A percentile compares a stretch with the other conserved stretches of the same genome.
Conservation (phyloP, 495 filamentous ascomycete species). For the Amorphotheca resinae region DNA sequence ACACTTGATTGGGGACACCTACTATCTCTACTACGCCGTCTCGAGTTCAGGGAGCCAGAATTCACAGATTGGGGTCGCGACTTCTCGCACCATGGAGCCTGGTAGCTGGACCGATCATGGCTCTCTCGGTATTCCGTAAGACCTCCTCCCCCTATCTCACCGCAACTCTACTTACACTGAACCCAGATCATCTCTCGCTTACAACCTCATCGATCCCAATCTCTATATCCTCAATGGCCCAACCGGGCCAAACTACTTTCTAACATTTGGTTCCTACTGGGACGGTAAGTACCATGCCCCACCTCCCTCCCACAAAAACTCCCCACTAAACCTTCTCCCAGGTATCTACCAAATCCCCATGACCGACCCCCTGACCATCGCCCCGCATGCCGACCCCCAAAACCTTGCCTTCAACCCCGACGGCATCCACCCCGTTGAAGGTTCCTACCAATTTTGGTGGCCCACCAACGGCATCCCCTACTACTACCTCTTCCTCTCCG, state of each 20-base stretch:
- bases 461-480: slow-evolving; percentile 25
- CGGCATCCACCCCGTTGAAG: slow-evolving; percentile 46
- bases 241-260: slow-evolving; percentile 30
- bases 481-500: slow-evolving; percentile 57
- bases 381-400: slow-evolving; percentile 22
- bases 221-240: slow-evolving; percentile 30
- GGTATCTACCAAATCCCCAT: slow-evolving; percentile 47
- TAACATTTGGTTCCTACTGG: slow-evolving; percentile 65
- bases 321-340: too few species aligned
- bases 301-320: too few species aligned
- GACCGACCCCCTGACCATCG: slow-evolving; percentile 28
- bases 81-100: slow-evolving; percentile 43
- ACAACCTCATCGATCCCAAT: slow-evolving; percentile 64
- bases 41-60: slow-evolving; percentile 49
- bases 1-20: slow-evolving; percentile 37
- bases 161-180: slow-evolving; percentile 22
- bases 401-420: slow-evolving; percentile 45
- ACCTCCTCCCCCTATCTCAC: background rate
- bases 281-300: too few species aligned
- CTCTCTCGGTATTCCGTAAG: slow-evolving; percentile 1
- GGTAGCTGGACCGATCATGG: slow-evolving; percentile 50
- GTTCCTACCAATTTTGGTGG: slow-evolving; percentile 40
- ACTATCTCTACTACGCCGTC: slow-evolving; percentile 65
- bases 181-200: slow-evolving; percentile 35
- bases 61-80: slow-evolving; percentile 56